phyloP scores from a whole-genome alignment of 2,329 filamentous ascomycete species.

The Scleromitrula shiraiana region DNA sequence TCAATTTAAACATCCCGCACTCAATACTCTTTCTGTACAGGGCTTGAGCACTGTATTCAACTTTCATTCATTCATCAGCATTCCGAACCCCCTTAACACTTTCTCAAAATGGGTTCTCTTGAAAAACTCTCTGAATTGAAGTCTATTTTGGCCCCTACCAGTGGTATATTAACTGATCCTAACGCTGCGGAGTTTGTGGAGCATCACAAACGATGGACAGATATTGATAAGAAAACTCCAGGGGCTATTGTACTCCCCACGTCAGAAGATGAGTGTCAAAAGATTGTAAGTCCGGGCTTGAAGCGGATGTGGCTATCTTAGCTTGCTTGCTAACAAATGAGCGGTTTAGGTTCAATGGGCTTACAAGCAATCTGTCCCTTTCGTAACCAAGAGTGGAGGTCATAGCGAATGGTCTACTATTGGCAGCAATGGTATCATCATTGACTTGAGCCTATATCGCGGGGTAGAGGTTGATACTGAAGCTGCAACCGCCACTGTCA shows the following conservation, averaged over 20 bases:
- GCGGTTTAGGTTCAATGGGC: conserved; percentile 7
- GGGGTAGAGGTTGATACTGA: conserved; percentile 16
- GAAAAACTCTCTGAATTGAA: neutral
- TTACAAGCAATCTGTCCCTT: conserved; percentile 12
- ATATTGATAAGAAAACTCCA: conserved; percentile 11
- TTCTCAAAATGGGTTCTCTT: neutral
- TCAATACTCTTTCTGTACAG: too few species aligned
- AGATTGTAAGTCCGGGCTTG: conserved; percentile 3
- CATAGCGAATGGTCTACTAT: conserved; percentile 26
- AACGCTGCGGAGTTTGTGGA: conserved; percentile 2
- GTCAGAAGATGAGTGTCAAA: conserved; percentile 13
- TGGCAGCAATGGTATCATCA: conserved; percentile 20
- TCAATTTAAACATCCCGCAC: too few species aligned
- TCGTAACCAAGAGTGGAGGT: conserved; percentile 23
- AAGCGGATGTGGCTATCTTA: neutral
- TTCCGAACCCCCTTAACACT: too few species aligned
- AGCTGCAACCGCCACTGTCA: conserved; percentile 12
- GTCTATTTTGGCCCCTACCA: neutral
- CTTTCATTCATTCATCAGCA: too few species aligned
- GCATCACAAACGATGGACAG: conserved; percentile 11
- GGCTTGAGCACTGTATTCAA: too few species aligned
- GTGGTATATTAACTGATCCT: neutral
- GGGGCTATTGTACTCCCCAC: conserved; percentile 14
- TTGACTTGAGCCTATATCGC: conserved; percentile 21
- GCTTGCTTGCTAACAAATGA: neutral